Percentiles rank a stretch among this genome's conserved stretches.
Conservation (phyloP, 2,329 filamentous ascomycete species). For the Lasiodiplodia sp. region DNA sequence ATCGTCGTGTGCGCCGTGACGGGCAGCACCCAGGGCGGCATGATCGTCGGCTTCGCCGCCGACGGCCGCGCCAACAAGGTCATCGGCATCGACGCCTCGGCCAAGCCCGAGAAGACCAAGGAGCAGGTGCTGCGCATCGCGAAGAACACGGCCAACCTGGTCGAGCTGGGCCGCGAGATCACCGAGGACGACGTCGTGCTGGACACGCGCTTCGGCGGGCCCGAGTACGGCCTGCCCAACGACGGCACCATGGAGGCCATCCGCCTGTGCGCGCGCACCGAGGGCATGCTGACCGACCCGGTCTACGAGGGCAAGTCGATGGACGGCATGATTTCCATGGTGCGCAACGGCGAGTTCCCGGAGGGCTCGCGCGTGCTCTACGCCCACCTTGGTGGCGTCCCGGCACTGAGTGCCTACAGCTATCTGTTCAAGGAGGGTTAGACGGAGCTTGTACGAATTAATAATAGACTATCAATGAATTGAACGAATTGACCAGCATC, state of each 20-base stretch:
- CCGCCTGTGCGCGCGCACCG: slow-evolving; percentile 70
- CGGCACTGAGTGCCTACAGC: slow-evolving; percentile 72
- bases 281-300: slow-evolving; percentile 77
- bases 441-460: background rate
- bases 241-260: slow-evolving; percentile 72
- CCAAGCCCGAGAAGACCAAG: slow-evolving; percentile 66
- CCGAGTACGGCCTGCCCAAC: slow-evolving; percentile 72
- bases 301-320: slow-evolving; percentile 81
- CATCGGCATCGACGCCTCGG: slow-evolving; percentile 72
- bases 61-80: slow-evolving; percentile 54
- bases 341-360: slow-evolving; percentile 67
- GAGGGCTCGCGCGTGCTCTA: slow-evolving; percentile 71
- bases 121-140: slow-evolving; percentile 73
- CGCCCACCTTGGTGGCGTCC: slow-evolving; percentile 74
- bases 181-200: slow-evolving; percentile 68
- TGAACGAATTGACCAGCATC: background rate
- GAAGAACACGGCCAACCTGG: slow-evolving; percentile 66
- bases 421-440: slow-evolving; percentile 29
- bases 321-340: slow-evolving; percentile 74
- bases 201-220: slow-evolving; percentile 71
- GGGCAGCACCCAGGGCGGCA: slow-evolving; percentile 73
- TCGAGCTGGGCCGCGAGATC: slow-evolving; percentile 69
- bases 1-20: slow-evolving; percentile 75
- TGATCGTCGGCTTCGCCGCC: slow-evolving; percentile 74
- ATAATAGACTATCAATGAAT: background rate